A percentile compares a stretch with the other conserved stretches of the same genome.
These are phyloP conservation scores for Marasmius sp. DNA, from an alignment of 1,284 basidiomycete genomes.

Conservation along the genomic window DNA sequence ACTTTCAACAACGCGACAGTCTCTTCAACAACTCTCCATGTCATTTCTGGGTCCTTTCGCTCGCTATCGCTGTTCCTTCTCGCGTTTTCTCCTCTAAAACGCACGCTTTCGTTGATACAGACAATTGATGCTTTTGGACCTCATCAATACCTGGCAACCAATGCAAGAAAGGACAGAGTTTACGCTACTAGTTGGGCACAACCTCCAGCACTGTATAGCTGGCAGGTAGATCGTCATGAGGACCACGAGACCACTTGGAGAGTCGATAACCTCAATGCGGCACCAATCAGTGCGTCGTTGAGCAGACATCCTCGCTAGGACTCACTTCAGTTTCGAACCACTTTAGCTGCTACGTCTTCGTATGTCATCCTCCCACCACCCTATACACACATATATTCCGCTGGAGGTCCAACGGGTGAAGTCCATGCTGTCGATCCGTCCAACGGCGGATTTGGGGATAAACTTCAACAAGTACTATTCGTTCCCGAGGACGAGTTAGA, in stretches of 20 bases:
- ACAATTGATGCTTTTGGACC: conserved; percentile 43
- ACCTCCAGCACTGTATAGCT: conserved; percentile 42
- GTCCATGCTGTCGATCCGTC: conserved; percentile 34
- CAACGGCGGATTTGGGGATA: conserved; percentile 36
- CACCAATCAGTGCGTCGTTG: conserved; percentile 39
- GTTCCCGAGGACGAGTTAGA: conserved; percentile 38
- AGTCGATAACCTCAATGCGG: conserved; percentile 37
- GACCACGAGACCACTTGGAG: conserved; percentile 22
- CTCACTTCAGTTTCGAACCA: background rate
- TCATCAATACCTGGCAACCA: conserved; percentile 45
- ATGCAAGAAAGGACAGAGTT: conserved; percentile 28
- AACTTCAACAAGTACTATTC: conserved; percentile 45
- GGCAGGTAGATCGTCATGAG: conserved; percentile 31
- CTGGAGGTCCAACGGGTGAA: conserved; percentile 48
- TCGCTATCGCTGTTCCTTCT: conserved; percentile 48
- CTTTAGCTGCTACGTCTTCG: conserved; percentile 46
- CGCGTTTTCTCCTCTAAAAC: conserved; percentile 40
- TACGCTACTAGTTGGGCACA: conserved; percentile 50
- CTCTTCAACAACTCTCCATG: conserved; percentile 24
- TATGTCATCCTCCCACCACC: conserved; percentile 47
- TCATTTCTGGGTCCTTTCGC: conserved; percentile 48
- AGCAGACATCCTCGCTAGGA: background rate
- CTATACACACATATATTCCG: conserved; percentile 44
- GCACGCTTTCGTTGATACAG: conserved; percentile 38
- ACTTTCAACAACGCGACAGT: conserved; percentile 5